Evolutionary conservation across 1,284 basidiomycete genomes (phyloP).

Genomic region (Abortiporus biennis): DNA sequence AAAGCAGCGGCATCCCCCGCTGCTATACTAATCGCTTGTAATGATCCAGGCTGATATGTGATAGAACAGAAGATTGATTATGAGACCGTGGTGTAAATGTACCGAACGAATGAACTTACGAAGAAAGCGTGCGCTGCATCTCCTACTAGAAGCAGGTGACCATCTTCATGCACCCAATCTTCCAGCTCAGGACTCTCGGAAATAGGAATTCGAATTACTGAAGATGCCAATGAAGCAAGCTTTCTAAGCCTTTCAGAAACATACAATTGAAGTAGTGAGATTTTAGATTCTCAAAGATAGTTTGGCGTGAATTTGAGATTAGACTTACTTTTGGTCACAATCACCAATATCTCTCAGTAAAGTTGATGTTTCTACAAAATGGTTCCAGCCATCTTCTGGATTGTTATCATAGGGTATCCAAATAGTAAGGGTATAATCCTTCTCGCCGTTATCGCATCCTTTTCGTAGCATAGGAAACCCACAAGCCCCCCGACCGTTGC

Average conservation of each 20-base stretch:
- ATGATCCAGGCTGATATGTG: constrained; percentile 28
- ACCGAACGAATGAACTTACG: constrained; percentile 26
- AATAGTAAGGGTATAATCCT: constrained; percentile 4
- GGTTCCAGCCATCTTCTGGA: constrained; percentile 9
- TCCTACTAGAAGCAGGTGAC: constrained; percentile 39
- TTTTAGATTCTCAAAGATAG: too few relatives aligned
- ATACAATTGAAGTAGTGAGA: too few relatives aligned
- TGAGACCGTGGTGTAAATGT: constrained; percentile 32
- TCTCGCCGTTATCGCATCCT: constrained; percentile 1
- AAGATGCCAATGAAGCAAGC: constrained; percentile 14
- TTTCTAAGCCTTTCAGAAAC: not conserved
- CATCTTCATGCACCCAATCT: constrained; percentile 48
- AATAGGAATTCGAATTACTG: constrained; percentile 30
- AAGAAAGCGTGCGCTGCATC: constrained; percentile 43
- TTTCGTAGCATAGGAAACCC: not conserved
- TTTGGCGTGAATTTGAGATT: not conserved
- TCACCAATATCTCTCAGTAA: constrained; percentile 5
- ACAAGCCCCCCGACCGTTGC: constrained; percentile 2
- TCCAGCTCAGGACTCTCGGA: constrained; percentile 33
- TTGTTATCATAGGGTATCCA: constrained; percentile 5
- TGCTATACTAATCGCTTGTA: constrained; percentile 33
- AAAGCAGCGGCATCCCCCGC: constrained; percentile 41
- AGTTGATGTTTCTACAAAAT: constrained; percentile 22
- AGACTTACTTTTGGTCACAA: constrained; percentile 8
- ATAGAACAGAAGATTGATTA: constrained; percentile 17